Base-by-base conservation (phyloP, 106 monocot species). In the Dendrobium nobile region DNA sequence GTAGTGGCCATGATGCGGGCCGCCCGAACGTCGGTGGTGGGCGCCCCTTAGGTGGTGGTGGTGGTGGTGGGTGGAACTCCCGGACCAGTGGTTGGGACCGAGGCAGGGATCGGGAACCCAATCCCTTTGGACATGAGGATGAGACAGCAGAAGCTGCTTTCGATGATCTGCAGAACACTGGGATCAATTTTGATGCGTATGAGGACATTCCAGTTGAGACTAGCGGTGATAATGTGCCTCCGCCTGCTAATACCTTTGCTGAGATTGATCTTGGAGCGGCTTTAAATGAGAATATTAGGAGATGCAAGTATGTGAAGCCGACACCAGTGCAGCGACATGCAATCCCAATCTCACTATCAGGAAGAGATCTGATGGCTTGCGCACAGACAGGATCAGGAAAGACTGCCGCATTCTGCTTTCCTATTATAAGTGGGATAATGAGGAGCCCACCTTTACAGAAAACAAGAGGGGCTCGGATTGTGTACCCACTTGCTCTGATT, bases 321-420 rank as follows among this genome's bases (percentile, higher is more conserved):
- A 93, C 93, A 4, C 93, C 93, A 7, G 88, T 93, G 42, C 93
- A 93, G 88, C 85, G 90, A 10, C 85, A 93, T 84, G 90, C 93
- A 1, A 93, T 93, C 55, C 90, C 93, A 13, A 93, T 93, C 18
- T 88, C 93, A 2, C 80, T 88, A 22, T 85, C 26, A 1, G 93
- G 90, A 26, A 47, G 93, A 22, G 93, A 93, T 67, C 73, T 93
- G 75, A 93, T 93, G 93, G 93, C 93, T n/a, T 93, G 93, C 67
- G 93, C 93, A 15, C 93, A 90, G 85, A 93, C 93, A 9, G 93
- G 93, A 48, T 93, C 93, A 0, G 93, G 93, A 7, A 93, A 93
- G 82, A 93, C 91, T 16, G 90, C 90, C 9, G 93, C 93, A 22
- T 93, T 93, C 76, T 93, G 93, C 77, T 93, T 93, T 48, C 93